Percentiles rank a stretch among this genome's conserved stretches.
These are phyloP conservation scores for Bertia moriformis DNA, from an alignment of 2,329 filamentous ascomycete genomes.

Conservation along the genomic window DNA sequence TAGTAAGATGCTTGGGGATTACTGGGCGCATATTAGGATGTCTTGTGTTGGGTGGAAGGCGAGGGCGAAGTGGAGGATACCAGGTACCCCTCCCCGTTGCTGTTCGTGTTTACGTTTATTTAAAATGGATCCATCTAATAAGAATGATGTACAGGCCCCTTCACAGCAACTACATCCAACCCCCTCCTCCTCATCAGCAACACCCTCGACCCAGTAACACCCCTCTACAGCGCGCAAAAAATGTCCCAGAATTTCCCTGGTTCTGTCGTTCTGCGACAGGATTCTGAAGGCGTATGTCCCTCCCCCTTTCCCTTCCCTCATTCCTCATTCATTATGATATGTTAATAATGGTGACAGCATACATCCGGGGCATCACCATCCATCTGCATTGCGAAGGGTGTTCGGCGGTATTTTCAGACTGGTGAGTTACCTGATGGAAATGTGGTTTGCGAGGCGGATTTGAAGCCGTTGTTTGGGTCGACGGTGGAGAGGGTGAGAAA, in stretches of 20 bases:
- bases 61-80: slow-evolving; percentile 15
- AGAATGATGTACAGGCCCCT: neutral
- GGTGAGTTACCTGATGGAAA: slow-evolving; percentile 18
- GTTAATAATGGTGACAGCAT: neutral
- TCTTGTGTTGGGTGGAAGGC: slow-evolving; percentile 19
- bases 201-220: slow-evolving; percentile 2
- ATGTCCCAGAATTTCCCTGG: slow-evolving; percentile 24
- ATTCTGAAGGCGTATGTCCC: slow-evolving; percentile 20
- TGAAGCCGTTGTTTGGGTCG: slow-evolving; percentile 13
- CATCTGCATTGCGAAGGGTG: slow-evolving; percentile 15
- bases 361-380: slow-evolving; percentile 12
- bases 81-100: no score
- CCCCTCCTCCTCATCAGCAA: slow-evolving; percentile 2
- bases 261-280: slow-evolving; percentile 25
- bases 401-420: slow-evolving; percentile 24
- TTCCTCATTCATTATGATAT: neutral
- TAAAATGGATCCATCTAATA: neutral
- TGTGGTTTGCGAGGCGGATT: slow-evolving; percentile 18
- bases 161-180: slow-evolving; percentile 3
- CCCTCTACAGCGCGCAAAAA: slow-evolving; percentile 6
- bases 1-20: slow-evolving; percentile 14
- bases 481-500: no score
- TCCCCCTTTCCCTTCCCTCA: slow-evolving; percentile 1
- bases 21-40: slow-evolving; percentile 20
- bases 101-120: no score